Conservation (phyloP, 352 stramenopile species). For the Elongisporangium anandrum region DNA sequence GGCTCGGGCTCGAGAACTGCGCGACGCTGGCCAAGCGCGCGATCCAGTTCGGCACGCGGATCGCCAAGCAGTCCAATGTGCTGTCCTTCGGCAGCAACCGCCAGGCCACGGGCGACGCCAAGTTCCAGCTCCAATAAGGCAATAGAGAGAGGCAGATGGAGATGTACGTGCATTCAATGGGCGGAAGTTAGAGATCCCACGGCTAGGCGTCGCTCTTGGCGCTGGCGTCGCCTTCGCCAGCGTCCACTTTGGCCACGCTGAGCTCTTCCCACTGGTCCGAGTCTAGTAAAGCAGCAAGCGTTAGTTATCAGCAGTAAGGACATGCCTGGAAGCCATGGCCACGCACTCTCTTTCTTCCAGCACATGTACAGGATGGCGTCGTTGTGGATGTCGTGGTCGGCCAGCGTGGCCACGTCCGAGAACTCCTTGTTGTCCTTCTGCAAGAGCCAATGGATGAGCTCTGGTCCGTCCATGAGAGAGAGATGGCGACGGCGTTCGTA, state of each 20-base stretch:
- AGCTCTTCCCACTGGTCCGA: conserved; percentile 80
- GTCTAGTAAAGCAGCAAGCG: conserved; percentile 37
- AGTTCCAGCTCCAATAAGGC: conserved; percentile 11
- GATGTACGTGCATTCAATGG: too few relatives aligned
- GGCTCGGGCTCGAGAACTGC: conserved; percentile 63
- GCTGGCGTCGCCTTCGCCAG: conserved; percentile 14
- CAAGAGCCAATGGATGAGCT: not conserved
- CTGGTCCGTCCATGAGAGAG: not conserved
- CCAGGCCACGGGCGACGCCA: conserved; percentile 38
- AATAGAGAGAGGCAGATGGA: not conserved
- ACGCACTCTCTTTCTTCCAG: conserved; percentile 85
- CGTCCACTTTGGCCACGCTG: conserved; percentile 62
- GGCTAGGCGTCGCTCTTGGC: not conserved
- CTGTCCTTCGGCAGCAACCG: conserved; percentile 38
- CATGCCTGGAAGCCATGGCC: too few relatives aligned
- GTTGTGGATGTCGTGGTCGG: conserved; percentile 82
- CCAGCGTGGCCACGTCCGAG: conserved; percentile 68
- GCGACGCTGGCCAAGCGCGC: conserved; percentile 87
- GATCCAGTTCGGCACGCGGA: conserved; percentile 93
- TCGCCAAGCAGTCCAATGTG: conserved; percentile 87
- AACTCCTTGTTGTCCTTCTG: conserved; percentile 77
- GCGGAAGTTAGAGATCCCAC: not conserved
- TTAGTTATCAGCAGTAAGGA: too few relatives aligned
- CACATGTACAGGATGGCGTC: conserved; percentile 84
- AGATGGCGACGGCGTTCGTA: conserved; percentile 3